Evolutionary conservation across 176 grass and related monocot species (phyloP).

Genomic region (Avena sativa): DNA sequence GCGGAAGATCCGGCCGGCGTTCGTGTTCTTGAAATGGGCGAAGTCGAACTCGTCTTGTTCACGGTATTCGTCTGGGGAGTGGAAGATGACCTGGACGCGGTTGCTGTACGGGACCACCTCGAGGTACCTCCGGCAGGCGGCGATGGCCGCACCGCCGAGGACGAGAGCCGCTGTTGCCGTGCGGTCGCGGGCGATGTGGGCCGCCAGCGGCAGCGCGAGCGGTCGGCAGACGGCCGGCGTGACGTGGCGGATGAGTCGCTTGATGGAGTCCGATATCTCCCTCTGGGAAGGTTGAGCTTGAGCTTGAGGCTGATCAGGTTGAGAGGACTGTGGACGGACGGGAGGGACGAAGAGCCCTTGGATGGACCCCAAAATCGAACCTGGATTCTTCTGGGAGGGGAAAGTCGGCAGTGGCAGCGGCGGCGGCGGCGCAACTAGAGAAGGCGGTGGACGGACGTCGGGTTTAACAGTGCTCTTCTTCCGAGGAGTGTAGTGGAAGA

Average conservation of each 20-base stretch:
- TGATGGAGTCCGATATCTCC: background rate
- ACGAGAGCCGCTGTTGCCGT: background rate
- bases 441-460: background rate
- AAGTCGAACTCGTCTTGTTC: background rate
- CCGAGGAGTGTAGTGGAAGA: background rate
- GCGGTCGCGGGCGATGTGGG: background rate
- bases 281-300: background rate
- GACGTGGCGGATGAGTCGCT: background rate
- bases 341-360: background rate
- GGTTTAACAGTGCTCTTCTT: background rate
- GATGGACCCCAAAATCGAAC: background rate
- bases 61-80: background rate
- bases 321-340: background rate
- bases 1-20: background rate
- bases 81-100: background rate
- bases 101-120: slow-evolving; percentile 18
- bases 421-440: background rate
- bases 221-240: background rate
- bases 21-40: background rate
- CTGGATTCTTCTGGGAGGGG: background rate
- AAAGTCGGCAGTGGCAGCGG: background rate
- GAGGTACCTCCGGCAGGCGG: background rate
- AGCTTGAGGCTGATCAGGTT: background rate
- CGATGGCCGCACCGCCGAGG: background rate
- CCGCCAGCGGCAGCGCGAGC: background rate